Base-by-base conservation (phyloP, 306 rosid species). In the Casuarina cunninghamiana region DNA sequence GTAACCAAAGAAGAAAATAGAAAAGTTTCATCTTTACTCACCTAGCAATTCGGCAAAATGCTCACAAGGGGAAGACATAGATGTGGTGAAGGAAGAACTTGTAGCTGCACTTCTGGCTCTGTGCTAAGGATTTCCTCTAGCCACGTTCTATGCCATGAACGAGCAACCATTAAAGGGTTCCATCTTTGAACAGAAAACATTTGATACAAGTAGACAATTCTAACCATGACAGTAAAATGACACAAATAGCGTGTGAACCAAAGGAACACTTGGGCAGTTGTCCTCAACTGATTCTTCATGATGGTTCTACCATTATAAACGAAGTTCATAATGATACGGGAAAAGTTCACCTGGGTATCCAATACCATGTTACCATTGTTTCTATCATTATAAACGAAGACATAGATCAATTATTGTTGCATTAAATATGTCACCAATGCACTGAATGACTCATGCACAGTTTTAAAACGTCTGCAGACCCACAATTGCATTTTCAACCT, bases 101-200 rank as follows among this genome's bases (percentile, higher is more conserved):
- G 89, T 26, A 86, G 57, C 80, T 61, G 79, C 55, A 75, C 86
- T 39, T 71, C 86, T 70, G 88, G 90, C 77, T 88, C 90, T 5
- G 83, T 21, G 85, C 83, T 88, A 68, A 95, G 87, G 76, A 89
- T 81, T 55, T 95, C 93, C 86, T 95, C 97, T 9, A 95, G 96
- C 87, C 89, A 81, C 75, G 79, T 82, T 90, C 90, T 91, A 79
- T 91, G 78, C 99, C 99, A 95, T 1, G 97, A 93, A 21, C 88
- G 93, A 77, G 99, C 97, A 63, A 95, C 97, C 97, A 82, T 88
- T 89, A 88, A 82, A 61, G 99, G 96, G 7, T 87, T 93, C 97
- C 91, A 93, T 77, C 99, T 96, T 86, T 85, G 73, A 82, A 81
- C 72, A 79, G 81, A 80, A 72, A 63, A 76, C 69, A 73, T 78